Evolutionary conservation across 441 rosid genomes (phyloP), one percentile per base, ranked within the genome.

Genomic region (Breynia disticha): DNA sequence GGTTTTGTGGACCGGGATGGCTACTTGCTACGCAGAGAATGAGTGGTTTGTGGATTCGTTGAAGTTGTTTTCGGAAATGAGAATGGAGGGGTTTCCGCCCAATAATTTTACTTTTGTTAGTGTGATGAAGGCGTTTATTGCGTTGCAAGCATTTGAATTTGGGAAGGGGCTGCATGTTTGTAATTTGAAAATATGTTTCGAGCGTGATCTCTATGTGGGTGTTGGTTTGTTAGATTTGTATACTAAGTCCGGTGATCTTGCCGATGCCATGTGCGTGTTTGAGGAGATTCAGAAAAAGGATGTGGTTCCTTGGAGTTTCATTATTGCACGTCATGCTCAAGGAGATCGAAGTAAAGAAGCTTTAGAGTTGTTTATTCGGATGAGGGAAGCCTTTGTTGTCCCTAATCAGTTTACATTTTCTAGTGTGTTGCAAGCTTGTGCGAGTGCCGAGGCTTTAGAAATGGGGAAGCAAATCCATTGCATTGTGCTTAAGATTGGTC

Each of bases 291-390:
- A 87, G 20, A 83, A 78, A 59, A 60, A 60, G 41, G 80, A 93
- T 71, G 95, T 84, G 52, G 65, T 86, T 60, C 82, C 82, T 44
- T 93, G 99, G 96, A 93, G 95, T 69, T 87, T 86, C 66, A 81
- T 93, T 95, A 83, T 89, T 66, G 74, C 90, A 9, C 71, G 93
- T 28, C 75, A 76, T 70, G 80, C 95, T 52, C 95, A 83, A 67
- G 79, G 65, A 61, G 70, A 66, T 11, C 75, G 57, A 50, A 79
- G 84, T 61, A 18, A 49, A 54, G 71, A 75, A 59, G 95, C 97
- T 2, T 45, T 81, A 58, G 76, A 73, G 60, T 55, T 93, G 56
- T 93, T 89, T 67, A 46, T 62, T n/a, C 74, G 48, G 64, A 89
- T 93, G 99, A 79, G 87, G 60, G 71, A 15, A 60, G 73, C 76